A percentile compares a stretch with the other conserved stretches of the same genome.
These are phyloP conservation scores for Nakaseomyces nivariensis DNA, from an alignment of 1,139 yeast genomes.

Conservation along the genomic window DNA sequence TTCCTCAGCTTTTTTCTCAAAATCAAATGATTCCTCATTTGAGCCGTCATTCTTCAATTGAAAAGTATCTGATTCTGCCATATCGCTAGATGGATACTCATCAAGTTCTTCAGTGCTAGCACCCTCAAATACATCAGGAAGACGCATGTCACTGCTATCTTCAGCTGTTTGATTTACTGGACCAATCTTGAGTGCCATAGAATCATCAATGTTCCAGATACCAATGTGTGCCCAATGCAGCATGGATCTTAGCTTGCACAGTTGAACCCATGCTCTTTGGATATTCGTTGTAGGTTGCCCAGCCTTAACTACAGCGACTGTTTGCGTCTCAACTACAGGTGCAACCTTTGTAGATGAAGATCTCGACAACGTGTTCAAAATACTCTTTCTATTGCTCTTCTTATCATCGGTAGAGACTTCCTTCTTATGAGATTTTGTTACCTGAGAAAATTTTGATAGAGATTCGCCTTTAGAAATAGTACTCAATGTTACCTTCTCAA, in stretches of 20 bases:
- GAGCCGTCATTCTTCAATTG: background rate
- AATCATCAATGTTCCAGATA: conserved; percentile 32
- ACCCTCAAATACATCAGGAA: conserved; percentile 1
- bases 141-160: conserved; percentile 1
- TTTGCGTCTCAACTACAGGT: background rate
- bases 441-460: conserved; percentile 9
- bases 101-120: conserved; percentile 3
- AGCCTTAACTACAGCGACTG: background rate
- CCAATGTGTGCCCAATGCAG: conserved; percentile 86
- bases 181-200: conserved; percentile 27
- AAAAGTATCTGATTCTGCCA: background rate
- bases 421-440: conserved; percentile 4
- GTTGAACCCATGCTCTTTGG: conserved; percentile 48
- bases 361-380: conserved; percentile 6
- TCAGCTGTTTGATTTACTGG: conserved; percentile 22
- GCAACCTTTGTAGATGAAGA: background rate
- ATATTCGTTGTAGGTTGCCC: conserved; percentile 15
- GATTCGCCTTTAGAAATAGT: conserved; percentile 13
- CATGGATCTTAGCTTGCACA: conserved; percentile 45
- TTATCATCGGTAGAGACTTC: conserved; percentile 8
- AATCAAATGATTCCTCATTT: conserved; percentile 1
- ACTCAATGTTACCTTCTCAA: conserved; percentile 32
- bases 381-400: conserved; percentile 19
- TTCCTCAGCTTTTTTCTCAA: background rate
- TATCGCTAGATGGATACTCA: conserved; percentile 2